Percentiles rank a stretch among this genome's conserved stretches.
phyloP scores from a whole-genome alignment of 129 eudicot genomes.

The Erigeron canadensis region DNA sequence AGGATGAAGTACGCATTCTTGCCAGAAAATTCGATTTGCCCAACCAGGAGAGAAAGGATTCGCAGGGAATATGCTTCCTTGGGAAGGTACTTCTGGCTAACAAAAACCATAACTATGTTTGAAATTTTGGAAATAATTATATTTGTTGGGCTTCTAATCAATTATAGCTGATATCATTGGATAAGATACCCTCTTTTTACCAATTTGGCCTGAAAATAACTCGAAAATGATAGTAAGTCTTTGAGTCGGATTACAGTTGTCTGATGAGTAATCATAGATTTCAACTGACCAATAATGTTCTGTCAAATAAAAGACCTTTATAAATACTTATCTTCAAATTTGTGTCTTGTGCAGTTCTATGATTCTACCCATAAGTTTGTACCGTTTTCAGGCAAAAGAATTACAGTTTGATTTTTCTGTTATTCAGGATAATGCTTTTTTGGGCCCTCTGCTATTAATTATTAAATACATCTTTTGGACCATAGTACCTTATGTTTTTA shows the following conservation, averaged over 20 bases:
- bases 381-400: not conserved
- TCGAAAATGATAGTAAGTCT: not conserved
- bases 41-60: constrained; percentile 92
- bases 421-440: not conserved
- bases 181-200: not conserved
- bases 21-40: constrained; percentile 73
- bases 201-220: not conserved
- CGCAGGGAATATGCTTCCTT: constrained; percentile 99
- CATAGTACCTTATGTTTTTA: not conserved
- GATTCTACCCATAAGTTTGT: not conserved
- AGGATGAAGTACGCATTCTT: constrained; percentile 87
- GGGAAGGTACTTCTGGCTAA: constrained; percentile 68
- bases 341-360: not conserved
- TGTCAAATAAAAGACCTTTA: not conserved
- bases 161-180: no score
- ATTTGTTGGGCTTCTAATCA: not conserved
- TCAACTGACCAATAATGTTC: not conserved
- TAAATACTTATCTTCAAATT: not conserved
- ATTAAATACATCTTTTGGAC: not conserved
- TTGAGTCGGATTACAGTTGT: not conserved
- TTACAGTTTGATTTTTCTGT: not conserved
- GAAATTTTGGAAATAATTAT: not conserved
- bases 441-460: not conserved
- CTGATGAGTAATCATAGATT: not conserved
- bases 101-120: constrained; percentile 3